Evolutionary conservation across 768 basidiomycete species (phyloP).

Genomic region (Jaapia argillacea): DNA sequence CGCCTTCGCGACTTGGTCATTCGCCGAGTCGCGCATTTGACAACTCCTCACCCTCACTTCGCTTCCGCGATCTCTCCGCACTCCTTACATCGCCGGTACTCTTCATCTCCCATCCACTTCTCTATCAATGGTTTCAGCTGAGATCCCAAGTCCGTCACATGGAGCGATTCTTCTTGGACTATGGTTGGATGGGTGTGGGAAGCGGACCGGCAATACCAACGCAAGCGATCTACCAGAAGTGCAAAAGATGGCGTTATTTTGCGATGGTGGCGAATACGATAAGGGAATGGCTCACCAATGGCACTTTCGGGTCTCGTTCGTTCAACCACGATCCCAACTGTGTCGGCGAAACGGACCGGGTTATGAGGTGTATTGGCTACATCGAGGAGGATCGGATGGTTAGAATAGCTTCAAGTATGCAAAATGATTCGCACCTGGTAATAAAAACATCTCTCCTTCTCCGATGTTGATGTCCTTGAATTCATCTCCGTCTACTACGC

Average conservation of each 20-base stretch:
- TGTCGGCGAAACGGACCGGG: constrained; percentile 83
- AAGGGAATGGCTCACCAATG: constrained; percentile 42
- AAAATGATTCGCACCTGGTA: constrained; percentile 59
- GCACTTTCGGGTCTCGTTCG: constrained; percentile 68
- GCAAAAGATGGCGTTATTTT: constrained; percentile 3
- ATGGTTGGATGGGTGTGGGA: constrained; percentile 58
- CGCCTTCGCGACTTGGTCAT: too few relatives aligned
- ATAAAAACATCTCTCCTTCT: constrained; percentile 94
- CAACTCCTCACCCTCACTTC: too few relatives aligned
- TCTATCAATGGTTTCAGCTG: constrained; percentile 91
- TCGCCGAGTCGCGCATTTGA: too few relatives aligned
- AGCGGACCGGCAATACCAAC: constrained; percentile 80
- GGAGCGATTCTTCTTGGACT: constrained; percentile 78
- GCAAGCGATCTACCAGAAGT: constrained; percentile 59
- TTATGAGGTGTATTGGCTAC: constrained; percentile 94
- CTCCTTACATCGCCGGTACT: constrained; percentile 54
- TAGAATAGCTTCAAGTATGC: neutral
- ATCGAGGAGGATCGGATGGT: too few relatives aligned
- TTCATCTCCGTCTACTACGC: constrained; percentile 69
- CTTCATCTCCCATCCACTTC: constrained; percentile 62
- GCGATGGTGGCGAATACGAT: neutral
- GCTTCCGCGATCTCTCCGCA: constrained; percentile 60
- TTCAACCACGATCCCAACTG: constrained; percentile 88
- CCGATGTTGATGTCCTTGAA: constrained; percentile 85
- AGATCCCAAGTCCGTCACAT: constrained; percentile 83